Conservation (phyloP, 495 filamentous ascomycete species). For the Penicillium longicatenatum region DNA sequence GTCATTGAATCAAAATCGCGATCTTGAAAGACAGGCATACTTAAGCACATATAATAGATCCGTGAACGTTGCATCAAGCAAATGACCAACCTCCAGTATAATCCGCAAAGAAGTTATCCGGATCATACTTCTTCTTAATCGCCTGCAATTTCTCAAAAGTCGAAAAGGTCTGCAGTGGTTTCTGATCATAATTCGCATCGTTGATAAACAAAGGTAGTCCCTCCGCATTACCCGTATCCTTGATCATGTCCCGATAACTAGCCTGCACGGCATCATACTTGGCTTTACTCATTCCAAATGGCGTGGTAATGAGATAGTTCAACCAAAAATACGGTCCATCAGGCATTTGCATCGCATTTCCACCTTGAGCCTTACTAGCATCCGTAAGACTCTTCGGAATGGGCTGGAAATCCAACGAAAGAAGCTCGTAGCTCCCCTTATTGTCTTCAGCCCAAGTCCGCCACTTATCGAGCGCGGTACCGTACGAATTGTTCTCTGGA, state of each 20-base stretch:
- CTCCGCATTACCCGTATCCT: constrained; percentile 26
- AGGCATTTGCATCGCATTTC: constrained; percentile 42
- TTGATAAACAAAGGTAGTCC: constrained; percentile 38
- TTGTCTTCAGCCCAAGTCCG: constrained; percentile 31
- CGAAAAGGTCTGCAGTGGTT: constrained; percentile 34
- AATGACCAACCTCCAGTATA: constrained; percentile 41
- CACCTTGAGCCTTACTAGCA: constrained; percentile 36
- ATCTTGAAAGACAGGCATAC: not conserved
- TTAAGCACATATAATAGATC: not conserved
- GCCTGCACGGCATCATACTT: constrained; percentile 33
- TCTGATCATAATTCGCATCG: constrained; percentile 34
- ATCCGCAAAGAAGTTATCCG: constrained; percentile 37
- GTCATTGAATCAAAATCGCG: not conserved
- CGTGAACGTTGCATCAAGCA: constrained; percentile 11
- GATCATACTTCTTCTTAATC: constrained; percentile 42
- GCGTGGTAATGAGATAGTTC: constrained; percentile 33
- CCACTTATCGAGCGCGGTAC: constrained; percentile 26
- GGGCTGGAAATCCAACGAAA: constrained; percentile 37
- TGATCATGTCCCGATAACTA: constrained; percentile 35
- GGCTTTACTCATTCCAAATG: constrained; percentile 21
- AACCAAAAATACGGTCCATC: constrained; percentile 40
- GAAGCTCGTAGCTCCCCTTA: constrained; percentile 32
- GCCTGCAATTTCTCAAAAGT: constrained; percentile 28
- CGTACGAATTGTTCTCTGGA: constrained; percentile 25
- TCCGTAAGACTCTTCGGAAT: constrained; percentile 36